Base-by-base conservation (phyloP, 257 asterid genomes). In the Echites panduratus region DNA sequence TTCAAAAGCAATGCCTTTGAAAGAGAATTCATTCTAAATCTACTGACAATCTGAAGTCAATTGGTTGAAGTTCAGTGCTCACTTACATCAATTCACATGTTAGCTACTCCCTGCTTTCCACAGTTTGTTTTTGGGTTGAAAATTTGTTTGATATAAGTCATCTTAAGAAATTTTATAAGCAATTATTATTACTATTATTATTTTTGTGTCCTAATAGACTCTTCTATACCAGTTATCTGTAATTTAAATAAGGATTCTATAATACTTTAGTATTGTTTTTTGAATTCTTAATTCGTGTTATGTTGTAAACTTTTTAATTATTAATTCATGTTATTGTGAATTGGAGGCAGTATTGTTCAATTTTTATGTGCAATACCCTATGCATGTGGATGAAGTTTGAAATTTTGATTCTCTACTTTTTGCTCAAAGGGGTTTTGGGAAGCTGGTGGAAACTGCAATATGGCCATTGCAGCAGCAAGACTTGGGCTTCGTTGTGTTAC, bases 361-460 rank as follows among this genome's bases (percentile, higher is more conserved):
- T 45, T 10, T 48, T 41, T 64, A 8, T 62, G 9, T 27, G 43
- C 4, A 27, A 59, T 27, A n/a, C 43, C 9, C 2, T n/a, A 24
- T 19, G 49, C 32, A 41, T 57, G 12, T 43, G 56, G 68, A 7
- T 58, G 53, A 52, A 27, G 53, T 19, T 35, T 24, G 29, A 48
- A 24, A 29, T 47, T 69, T 14, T 52, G 27, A 27, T 73, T 73
- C 27, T 73, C 38, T 72, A 50, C 43, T 68, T 27, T 76, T 35
- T 80, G 50, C 71, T 78, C 70, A 73, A 82, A 94, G 97, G 77
- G 77, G 82, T 84, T 84, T 83, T 94, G 99, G 97, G 99, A 91
- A 82, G 99, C 99, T 24, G 99, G 99, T 79, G 99, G 99, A 59
- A 94, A 94, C 76, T 88, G 97, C 85, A 91, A 94, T 84, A 85